Conservation (phyloP, 257 asterid genomes). For the Craterostigma plantagineum region DNA sequence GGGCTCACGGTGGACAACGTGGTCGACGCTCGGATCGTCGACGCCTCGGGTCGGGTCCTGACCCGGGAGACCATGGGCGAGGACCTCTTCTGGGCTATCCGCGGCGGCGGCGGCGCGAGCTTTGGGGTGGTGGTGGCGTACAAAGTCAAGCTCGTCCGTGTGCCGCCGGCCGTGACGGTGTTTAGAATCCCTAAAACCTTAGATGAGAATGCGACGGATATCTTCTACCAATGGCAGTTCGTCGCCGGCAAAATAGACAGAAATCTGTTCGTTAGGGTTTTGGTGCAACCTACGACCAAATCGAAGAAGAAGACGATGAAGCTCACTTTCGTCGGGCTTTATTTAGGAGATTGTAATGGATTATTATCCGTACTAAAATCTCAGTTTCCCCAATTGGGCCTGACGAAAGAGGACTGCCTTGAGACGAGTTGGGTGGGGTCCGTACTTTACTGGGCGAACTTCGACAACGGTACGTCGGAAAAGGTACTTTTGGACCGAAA, state of each 20-base stretch:
- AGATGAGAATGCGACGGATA: constrained; percentile 11
- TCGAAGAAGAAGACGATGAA: no score
- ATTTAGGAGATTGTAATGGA: no score
- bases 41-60: constrained; percentile 8
- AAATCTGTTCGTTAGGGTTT: no score
- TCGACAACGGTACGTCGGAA: no score
- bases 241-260: no score
- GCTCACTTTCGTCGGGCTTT: no score
- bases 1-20: constrained; percentile 13
- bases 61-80: constrained; percentile 11
- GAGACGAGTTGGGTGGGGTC: constrained; percentile 14
- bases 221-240: constrained; percentile 12
- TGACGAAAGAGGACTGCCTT: constrained; percentile 10
- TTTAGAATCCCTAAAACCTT: neutral
- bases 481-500: neutral
- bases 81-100: constrained; percentile 14
- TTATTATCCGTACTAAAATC: no score
- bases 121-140: constrained; percentile 12
- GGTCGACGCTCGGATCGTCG: constrained; percentile 10
- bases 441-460: neutral
- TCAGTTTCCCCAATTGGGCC: constrained; percentile 15
- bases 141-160: constrained; percentile 12
- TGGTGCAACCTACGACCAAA: no score
- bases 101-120: constrained; percentile 14
- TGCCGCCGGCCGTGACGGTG: constrained; percentile 11